Evolutionary conservation across 106 monocot species (phyloP), one percentile per base, ranked within the genome.

Genomic region (Acorus calamus): DNA sequence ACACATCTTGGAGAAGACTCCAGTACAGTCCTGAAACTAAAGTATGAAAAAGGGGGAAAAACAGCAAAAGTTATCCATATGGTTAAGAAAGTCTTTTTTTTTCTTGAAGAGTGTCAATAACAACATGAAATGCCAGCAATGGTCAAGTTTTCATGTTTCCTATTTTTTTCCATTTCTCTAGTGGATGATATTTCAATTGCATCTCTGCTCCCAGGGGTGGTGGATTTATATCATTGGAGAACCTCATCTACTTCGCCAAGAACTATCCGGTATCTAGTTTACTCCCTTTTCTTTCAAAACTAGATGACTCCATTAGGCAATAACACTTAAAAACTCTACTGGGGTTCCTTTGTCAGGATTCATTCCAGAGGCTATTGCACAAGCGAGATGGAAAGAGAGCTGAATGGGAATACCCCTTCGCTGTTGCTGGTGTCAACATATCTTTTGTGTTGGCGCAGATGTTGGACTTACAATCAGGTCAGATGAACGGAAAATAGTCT

Each of bases 331-430:
- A 28, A 28, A 28, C 28, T 28, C 28, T 28, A 28, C 28, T 28
- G 28, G 28, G 28, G 28, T 28, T 28, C 28, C 28, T 28, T 28
- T 28, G 28, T 28, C 74, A 93, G 93, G 71, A 74, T 57, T 65
- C 83, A 0, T 93, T 93, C 50, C 93, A 83, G 53, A 78, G 57
- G 56, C 63, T 93, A n/a, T 57, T 93, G 53, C 72, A 74, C 52
- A 93, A 93, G 62, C 49, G 66, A 61, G 80, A 93, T 66, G 93
- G 93, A 3, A 55, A 64, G 13, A 88, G 93, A 52, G 74, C 88
- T 55, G 85, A 93, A 53, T 93, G 85, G 85, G 93, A 93, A 59
- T 93, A 93, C 59, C 93, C 93, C 56, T 93, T 93, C 75, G 88
- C 93, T 4, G 88, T 85, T 28, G 93, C 93, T 63, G 93, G 93